Conservation (phyloP, 2,329 filamentous ascomycete genomes). For the Metarhizium brunneum region DNA sequence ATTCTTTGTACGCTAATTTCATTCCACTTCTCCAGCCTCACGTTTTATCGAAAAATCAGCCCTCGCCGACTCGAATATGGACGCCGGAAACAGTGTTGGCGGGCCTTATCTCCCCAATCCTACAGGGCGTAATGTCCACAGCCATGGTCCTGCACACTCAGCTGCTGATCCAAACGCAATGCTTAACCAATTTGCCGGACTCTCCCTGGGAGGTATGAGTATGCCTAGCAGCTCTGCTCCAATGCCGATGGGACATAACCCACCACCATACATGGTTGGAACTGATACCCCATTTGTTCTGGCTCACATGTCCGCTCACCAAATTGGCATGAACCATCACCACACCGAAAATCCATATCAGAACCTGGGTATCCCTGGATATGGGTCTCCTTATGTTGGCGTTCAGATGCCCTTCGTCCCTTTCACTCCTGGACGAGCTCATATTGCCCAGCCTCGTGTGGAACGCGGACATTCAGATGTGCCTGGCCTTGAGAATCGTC, state of each 20-base stretch:
- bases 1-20: background rate
- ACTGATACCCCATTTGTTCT: constrained; percentile 30
- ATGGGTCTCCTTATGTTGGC: constrained; percentile 27
- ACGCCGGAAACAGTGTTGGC: constrained; percentile 21
- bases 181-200: constrained; percentile 26
- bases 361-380: constrained; percentile 22
- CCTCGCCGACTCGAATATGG: constrained; percentile 23
- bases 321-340: constrained; percentile 24
- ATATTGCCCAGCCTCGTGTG: constrained; percentile 33
- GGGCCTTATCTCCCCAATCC: constrained; percentile 22
- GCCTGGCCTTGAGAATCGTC: constrained; percentile 54
- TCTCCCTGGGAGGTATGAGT: constrained; percentile 27
- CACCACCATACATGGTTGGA: constrained; percentile 27
- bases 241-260: constrained; percentile 23
- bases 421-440: constrained; percentile 42
- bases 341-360: constrained; percentile 23
- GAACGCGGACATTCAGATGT: constrained; percentile 43
- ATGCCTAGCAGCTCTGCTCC: constrained; percentile 20
- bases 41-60: constrained; percentile 26
- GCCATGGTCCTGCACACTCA: constrained; percentile 19
- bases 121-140: constrained; percentile 18
- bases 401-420: constrained; percentile 33
- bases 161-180: constrained; percentile 21
- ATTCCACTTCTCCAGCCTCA: constrained; percentile 12
- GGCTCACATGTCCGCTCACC: constrained; percentile 25